phyloP scores from a whole-genome alignment of 2,329 filamentous ascomycete species.

The Aspergillus costaricaensis region DNA sequence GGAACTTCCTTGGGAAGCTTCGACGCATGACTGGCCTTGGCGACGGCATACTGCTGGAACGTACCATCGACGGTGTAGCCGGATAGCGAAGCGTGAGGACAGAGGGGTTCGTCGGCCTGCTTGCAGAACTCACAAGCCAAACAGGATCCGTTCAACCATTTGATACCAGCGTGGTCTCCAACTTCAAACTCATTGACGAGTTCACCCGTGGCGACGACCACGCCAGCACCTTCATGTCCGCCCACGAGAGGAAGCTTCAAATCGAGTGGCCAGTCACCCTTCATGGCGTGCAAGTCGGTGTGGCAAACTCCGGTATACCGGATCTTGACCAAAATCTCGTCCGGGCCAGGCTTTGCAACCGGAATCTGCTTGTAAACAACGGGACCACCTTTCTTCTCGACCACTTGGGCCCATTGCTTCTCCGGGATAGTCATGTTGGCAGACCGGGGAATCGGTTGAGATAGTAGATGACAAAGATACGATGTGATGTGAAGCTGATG shows the following conservation, averaged over 20 bases:
- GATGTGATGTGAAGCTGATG: neutral
- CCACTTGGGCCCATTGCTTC: slow-evolving; percentile 88
- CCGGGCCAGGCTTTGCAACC: slow-evolving; percentile 76
- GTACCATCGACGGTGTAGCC: slow-evolving; percentile 91
- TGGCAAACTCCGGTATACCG: slow-evolving; percentile 90
- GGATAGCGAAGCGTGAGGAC: slow-evolving; percentile 71
- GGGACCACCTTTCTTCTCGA: slow-evolving; percentile 77
- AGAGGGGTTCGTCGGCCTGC: slow-evolving; percentile 78
- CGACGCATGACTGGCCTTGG: slow-evolving; percentile 84
- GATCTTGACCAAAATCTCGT: slow-evolving; percentile 90
- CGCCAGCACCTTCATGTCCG: slow-evolving; percentile 75
- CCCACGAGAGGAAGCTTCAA: slow-evolving; percentile 84
- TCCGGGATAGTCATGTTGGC: slow-evolving; percentile 61
- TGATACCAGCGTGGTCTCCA: slow-evolving; percentile 85
- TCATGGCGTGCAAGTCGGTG: slow-evolving; percentile 79
- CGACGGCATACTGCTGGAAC: slow-evolving; percentile 91
- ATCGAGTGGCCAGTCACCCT: slow-evolving; percentile 85
- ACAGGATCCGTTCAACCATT: slow-evolving; percentile 89
- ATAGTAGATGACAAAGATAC: neutral
- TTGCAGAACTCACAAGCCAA: slow-evolving; percentile 81
- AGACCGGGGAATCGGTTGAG: neutral
- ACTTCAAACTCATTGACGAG: slow-evolving; percentile 77
- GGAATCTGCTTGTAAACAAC: slow-evolving; percentile 63
- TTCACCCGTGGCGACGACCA: slow-evolving; percentile 77
- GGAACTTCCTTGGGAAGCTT: slow-evolving; percentile 76